These are phyloP conservation scores for Ogataea minuta DNA, from an alignment of 805 yeast species.

Conservation along the genomic window DNA sequence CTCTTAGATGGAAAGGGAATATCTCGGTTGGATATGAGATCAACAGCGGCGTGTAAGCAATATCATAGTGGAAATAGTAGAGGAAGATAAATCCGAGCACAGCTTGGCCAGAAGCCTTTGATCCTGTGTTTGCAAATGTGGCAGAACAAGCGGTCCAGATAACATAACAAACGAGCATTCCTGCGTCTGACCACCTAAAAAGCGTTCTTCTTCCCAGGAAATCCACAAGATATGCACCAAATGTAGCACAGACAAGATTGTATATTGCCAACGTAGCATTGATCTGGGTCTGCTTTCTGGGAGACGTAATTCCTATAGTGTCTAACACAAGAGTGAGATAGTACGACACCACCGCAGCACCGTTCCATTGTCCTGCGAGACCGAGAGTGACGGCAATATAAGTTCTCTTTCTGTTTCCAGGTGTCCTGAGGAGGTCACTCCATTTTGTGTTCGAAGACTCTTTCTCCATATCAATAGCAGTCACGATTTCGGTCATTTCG, in stretches of 20 bases:
- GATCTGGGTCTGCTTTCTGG: conserved; percentile 45
- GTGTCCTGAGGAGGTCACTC: conserved; percentile 36
- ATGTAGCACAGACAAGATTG: conserved; percentile 38
- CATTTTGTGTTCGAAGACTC: conserved; percentile 32
- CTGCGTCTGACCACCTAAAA: conserved; percentile 34
- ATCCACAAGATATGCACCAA: conserved; percentile 33
- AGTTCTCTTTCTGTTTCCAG: conserved; percentile 40
- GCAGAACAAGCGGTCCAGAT: conserved; percentile 51
- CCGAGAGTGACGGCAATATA: conserved; percentile 32
- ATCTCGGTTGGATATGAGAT: conserved; percentile 45
- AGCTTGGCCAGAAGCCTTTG: conserved; percentile 24
- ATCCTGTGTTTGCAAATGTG: conserved; percentile 16
- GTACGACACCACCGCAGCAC: conserved; percentile 49
- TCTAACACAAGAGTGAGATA: conserved; percentile 45
- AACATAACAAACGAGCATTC: conserved; percentile 40
- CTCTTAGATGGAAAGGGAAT: conserved; percentile 55
- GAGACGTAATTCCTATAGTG: conserved; percentile 52
- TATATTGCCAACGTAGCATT: conserved; percentile 50
- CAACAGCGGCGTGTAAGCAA: conserved; percentile 47
- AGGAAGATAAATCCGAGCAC: conserved; percentile 24
- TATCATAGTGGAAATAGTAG: conserved; percentile 40
- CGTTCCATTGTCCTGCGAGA: conserved; percentile 40
- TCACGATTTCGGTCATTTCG: conserved; percentile 37
- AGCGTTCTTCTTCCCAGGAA: conserved; percentile 37
- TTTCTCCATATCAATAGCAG: conserved; percentile 39